Evolutionary conservation across 768 basidiomycete genomes (phyloP).

Genomic region (Paxillus involutus): DNA sequence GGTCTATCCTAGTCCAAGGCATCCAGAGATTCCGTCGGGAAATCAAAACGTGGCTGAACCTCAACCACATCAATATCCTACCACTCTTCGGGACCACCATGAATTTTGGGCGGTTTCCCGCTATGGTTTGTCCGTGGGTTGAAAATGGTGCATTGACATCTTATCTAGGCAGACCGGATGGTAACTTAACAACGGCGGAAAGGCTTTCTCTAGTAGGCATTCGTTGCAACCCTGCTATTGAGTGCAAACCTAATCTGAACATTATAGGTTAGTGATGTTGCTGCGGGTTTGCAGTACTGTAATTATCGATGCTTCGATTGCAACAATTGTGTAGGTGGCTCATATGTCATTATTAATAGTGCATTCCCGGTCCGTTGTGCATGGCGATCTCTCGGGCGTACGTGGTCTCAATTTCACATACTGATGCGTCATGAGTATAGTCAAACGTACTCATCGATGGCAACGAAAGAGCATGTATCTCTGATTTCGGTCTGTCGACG

Average conservation of each 20-base stretch:
- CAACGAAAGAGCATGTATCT: slow-evolving; percentile 36
- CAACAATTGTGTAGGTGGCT: background rate
- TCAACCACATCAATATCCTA: slow-evolving; percentile 20
- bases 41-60: slow-evolving; percentile 15
- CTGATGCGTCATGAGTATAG: slow-evolving; percentile 1
- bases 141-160: slow-evolving; percentile 12
- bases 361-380: background rate
- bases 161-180: slow-evolving; percentile 9
- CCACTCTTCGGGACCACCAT: slow-evolving; percentile 15
- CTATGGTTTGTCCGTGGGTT: slow-evolving; percentile 21
- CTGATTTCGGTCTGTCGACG: slow-evolving; percentile 44
- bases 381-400: slow-evolving; percentile 13
- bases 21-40: slow-evolving; percentile 17
- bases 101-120: slow-evolving; percentile 17
- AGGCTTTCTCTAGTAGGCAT: background rate
- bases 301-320: background rate
- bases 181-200: background rate
- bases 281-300: slow-evolving; percentile 7
- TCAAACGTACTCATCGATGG: slow-evolving; percentile 44
- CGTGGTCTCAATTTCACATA: too few relatives aligned
- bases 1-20: background rate
- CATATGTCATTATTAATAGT: background rate
- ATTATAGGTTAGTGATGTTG: slow-evolving; percentile 1
- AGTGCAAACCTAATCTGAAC: too few relatives aligned
- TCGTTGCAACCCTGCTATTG: too few relatives aligned